Conservation (phyloP, 1,139 yeast species). For the Saccharomyces hybrid region DNA sequence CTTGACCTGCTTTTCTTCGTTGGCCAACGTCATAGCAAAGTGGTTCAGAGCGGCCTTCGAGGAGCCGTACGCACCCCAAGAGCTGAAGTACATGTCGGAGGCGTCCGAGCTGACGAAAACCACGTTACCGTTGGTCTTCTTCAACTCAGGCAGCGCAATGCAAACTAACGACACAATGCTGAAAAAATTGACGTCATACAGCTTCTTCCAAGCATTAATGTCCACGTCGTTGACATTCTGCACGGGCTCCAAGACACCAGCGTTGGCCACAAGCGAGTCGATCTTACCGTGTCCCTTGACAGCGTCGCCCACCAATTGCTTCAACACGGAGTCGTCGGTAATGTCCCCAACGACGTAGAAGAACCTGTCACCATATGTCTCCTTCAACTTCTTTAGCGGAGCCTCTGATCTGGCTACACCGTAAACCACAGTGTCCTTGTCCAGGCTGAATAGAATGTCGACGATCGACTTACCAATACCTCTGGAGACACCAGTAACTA, state of each 20-base stretch:
- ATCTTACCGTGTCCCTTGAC: constrained; percentile 42
- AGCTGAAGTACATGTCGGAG: constrained; percentile 10
- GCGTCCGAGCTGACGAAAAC: constrained; percentile 88
- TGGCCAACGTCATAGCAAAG: too few relatives aligned
- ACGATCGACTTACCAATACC: constrained; percentile 79
- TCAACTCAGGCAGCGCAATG: constrained; percentile 50
- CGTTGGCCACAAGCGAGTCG: constrained; percentile 72
- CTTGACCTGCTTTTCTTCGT: constrained; percentile 33
- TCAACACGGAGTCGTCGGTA: constrained; percentile 38
- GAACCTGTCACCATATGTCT: constrained; percentile 45
- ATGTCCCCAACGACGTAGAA: constrained; percentile 63
- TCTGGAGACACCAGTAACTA: constrained; percentile 66
- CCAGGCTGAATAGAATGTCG: constrained; percentile 39
- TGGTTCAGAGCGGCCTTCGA: too few relatives aligned
- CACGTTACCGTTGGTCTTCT: constrained; percentile 39
- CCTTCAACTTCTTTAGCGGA: constrained; percentile 39
- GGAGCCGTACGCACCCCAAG: too few relatives aligned
- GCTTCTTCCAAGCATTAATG: constrained; percentile 49
- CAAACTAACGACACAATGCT: constrained; percentile 60
- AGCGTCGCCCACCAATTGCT: constrained; percentile 42
- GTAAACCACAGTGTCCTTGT: constrained; percentile 50
- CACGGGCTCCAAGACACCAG: constrained; percentile 83
- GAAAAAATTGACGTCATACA: constrained; percentile 73
- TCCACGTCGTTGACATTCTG: constrained; percentile 36
- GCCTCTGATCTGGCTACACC: constrained; percentile 65